Evolutionary conservation across 805 yeast genomes (phyloP), one percentile per base, ranked within the genome.

Genomic region (Maudiozyma pseudohumilis): DNA sequence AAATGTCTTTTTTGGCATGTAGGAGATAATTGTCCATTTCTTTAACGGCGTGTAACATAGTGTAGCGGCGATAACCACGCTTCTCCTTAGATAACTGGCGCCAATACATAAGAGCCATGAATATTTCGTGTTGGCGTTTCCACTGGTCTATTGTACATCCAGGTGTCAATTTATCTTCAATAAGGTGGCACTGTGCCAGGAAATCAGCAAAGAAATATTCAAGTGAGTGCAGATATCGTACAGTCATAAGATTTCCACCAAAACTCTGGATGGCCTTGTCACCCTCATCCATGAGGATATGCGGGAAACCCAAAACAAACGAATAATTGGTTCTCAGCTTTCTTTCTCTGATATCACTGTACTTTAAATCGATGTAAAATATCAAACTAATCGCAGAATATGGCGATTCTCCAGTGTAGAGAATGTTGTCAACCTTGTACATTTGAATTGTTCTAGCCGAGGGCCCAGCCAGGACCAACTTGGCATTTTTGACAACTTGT

Each of bases 11-110:
- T 25, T 44, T 49, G 21, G 48, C 44, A 35, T 52, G 50, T 6
- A 54, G 43, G 31, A 59, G 42, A 39, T 52, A 55, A 35, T 51
- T 50, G 32, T 55, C 60, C 47, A 55, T 42, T 36, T 55, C 60
- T 34, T 52, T 50, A 13, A 50, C 53, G 5, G 59, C 56, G 37
- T 55, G 60, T 28, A 53, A 32, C 26, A 55, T 43, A 1, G 59
- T 52, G 33, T 46, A 55, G 15, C 45, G 40, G 3, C 44, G 39
- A 15, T 51, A 47, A 11, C 46, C 43, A 44, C 60, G 50, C 40
- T 52, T 49, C 12, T 49, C 52, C 31, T 49, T 42, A 1, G 59
- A 46, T 24, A 52, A 46, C 35, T 55, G 55, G 35, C 59, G 46
- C 60, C 60, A 55, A 32, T 48, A 48, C 29, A 54, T 53, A 26